These are phyloP conservation scores for Backusella parvicylindrica DNA, from an alignment of 192 early-diverging fungal species.

Conservation along the genomic window DNA sequence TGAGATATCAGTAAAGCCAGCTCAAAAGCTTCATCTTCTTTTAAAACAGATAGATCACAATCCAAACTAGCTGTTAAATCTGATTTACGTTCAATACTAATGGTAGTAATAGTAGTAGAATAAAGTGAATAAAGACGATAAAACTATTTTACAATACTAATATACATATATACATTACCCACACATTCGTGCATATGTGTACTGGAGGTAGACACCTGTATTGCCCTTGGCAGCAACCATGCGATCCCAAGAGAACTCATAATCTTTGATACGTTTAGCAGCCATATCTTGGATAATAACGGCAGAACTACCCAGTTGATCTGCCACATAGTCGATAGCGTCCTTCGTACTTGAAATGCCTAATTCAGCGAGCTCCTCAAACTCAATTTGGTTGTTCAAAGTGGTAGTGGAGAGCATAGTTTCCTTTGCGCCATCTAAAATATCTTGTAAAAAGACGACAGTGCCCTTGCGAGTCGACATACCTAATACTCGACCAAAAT, in stretches of 20 bases:
- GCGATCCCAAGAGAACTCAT: slow-evolving; percentile 84
- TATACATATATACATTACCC: slow-evolving; percentile 59
- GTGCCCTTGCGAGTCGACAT: slow-evolving; percentile 93
- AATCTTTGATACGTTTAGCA: slow-evolving; percentile 83
- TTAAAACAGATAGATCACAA: slow-evolving; percentile 58
- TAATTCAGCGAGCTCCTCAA: not conserved
- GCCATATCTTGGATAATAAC: slow-evolving; percentile 87
- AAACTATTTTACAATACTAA: not conserved
- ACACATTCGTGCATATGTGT: slow-evolving; percentile 89
- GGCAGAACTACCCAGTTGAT: slow-evolving; percentile 82
- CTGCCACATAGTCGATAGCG: slow-evolving; percentile 67
- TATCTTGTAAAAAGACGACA: slow-evolving; percentile 90
- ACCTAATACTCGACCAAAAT: slow-evolving; percentile 85
- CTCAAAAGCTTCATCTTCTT: slow-evolving; percentile 63
- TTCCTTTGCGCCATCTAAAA: slow-evolving; percentile 76
- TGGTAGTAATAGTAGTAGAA: not conserved
- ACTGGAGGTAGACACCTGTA: slow-evolving; percentile 96
- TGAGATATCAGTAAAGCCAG: slow-evolving; percentile 71
- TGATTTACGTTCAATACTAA: slow-evolving; percentile 68
- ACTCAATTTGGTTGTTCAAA: not conserved
- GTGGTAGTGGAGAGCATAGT: slow-evolving; percentile 78
- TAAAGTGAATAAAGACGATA: slow-evolving; percentile 11
- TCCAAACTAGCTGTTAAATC: slow-evolving; percentile 44
- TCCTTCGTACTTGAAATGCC: not conserved
- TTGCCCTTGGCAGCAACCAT: slow-evolving; percentile 92